phyloP scores from a whole-genome alignment of 495 filamentous ascomycete species.

The Symbiotaphrina buchneri region DNA sequence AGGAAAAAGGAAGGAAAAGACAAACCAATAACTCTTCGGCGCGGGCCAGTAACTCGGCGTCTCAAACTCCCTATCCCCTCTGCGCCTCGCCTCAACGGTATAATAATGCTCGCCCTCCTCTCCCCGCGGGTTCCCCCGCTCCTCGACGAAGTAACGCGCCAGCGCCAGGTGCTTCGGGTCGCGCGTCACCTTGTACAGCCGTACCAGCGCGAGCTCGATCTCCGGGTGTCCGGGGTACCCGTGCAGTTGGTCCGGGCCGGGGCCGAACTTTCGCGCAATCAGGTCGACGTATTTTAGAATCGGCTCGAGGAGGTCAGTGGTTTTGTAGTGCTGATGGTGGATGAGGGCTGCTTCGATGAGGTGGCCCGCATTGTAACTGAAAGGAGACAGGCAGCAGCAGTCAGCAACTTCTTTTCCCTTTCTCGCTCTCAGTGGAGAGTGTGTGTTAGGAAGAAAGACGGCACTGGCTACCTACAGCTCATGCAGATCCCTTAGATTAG shows the following conservation, averaged over 20 bases:
- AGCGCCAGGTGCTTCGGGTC: conserved; percentile 23
- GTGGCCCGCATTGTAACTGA: conserved; percentile 34
- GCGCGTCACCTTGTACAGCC: conserved; percentile 23
- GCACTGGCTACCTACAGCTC: conserved; percentile 36
- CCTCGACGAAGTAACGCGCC: conserved; percentile 30
- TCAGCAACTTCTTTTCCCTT: no score
- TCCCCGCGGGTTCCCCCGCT: conserved; percentile 28
- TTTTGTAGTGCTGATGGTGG: conserved; percentile 24
- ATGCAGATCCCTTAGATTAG: conserved; percentile 34
- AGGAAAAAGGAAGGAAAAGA: no score
- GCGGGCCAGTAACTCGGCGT: conserved; percentile 20
- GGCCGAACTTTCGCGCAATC: conserved; percentile 24
- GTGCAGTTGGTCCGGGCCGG: conserved; percentile 21
- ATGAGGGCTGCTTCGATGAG: conserved; percentile 35
- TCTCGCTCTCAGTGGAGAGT: no score
- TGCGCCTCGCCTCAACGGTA: conserved; percentile 22
- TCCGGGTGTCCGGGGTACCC: conserved; percentile 39
- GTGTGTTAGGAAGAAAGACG: no score
- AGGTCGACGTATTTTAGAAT: conserved; percentile 30
- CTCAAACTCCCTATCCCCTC: conserved; percentile 24
- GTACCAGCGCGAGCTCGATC: conserved; percentile 32
- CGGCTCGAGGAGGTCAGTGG: conserved; percentile 23
- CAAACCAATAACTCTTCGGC: conserved; percentile 8
- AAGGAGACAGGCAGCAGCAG: conserved; percentile 1
- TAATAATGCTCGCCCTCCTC: conserved; percentile 25